phyloP scores from a whole-genome alignment of 2,329 filamentous ascomycete species.

The Epichloe baconii region DNA sequence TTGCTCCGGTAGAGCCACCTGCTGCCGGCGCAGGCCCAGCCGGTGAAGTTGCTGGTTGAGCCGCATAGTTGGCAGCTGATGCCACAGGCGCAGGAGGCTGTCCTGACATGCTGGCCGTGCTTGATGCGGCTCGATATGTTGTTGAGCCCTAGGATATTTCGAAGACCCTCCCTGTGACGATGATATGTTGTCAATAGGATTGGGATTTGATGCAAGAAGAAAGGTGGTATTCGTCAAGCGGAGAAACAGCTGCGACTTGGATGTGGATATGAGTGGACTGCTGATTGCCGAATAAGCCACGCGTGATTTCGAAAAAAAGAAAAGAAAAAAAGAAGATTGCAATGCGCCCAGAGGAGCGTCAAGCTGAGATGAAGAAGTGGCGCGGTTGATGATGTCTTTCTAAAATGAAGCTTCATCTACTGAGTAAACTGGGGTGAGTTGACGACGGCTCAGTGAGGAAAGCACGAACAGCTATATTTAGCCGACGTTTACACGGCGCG shows the following conservation, averaged over 20 bases:
- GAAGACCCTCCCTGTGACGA: background rate
- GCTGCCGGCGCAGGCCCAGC: constrained; percentile 18
- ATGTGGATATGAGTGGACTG: background rate
- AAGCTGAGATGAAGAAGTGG: background rate
- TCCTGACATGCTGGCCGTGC: constrained; percentile 19
- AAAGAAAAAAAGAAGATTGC: background rate
- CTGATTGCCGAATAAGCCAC: background rate
- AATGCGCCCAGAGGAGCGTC: background rate
- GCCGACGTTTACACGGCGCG: constrained; percentile 3
- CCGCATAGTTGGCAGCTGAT: constrained; percentile 18
- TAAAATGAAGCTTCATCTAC: background rate
- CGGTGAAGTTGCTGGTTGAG: constrained; percentile 21
- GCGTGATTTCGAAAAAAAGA: background rate
- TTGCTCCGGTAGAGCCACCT: constrained; percentile 17
- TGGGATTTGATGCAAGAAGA: background rate
- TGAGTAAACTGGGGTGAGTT: background rate
- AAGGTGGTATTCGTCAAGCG: background rate
- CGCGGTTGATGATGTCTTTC: background rate
- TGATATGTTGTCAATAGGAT: background rate
- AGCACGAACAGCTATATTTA: background rate
- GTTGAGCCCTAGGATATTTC: background rate
- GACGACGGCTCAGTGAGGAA: background rate
- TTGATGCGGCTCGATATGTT: background rate
- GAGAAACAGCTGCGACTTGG: background rate
- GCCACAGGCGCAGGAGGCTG: constrained; percentile 17